phyloP scores from a whole-genome alignment of 208 protist genomes.

The Novymonas esmeraldas region DNA sequence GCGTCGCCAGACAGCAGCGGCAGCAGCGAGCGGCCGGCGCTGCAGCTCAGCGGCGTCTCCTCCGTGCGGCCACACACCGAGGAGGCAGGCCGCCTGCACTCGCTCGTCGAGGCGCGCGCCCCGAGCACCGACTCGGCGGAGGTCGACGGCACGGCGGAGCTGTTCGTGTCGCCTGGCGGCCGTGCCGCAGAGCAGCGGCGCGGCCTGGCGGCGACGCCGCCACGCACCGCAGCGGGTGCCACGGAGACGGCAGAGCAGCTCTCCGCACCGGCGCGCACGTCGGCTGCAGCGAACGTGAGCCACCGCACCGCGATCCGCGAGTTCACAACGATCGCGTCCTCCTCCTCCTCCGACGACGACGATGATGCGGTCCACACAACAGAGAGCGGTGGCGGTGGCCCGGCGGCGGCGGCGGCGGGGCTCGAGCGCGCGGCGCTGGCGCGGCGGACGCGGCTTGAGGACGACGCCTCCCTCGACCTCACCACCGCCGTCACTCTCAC shows the following conservation, averaged over 20 bases:
- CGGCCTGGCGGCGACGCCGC: neutral
- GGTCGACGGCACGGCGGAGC: conserved; percentile 2
- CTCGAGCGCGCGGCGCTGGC: too few relatives aligned
- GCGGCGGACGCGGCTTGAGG: too few relatives aligned
- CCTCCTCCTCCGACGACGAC: conserved; percentile 14
- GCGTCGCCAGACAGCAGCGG: conserved; percentile 12
- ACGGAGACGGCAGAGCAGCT: conserved; percentile 23
- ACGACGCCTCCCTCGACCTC: conserved; percentile 34
- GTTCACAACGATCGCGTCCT: conserved; percentile 20
- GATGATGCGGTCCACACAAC: neutral
- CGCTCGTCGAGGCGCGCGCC: conserved; percentile 21
- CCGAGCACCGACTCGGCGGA: conserved; percentile 34
- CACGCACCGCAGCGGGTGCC: neutral
- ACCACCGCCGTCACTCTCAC: conserved; percentile 22
- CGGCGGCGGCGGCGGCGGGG: neutral
- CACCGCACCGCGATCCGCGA: conserved; percentile 24
- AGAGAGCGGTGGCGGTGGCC: neutral
- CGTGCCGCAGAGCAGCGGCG: neutral
- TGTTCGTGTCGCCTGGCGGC: neutral
- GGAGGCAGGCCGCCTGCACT: conserved; percentile 26
- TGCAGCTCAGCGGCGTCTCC: conserved; percentile 40
- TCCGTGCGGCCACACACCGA: conserved; percentile 30
- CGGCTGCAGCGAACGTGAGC: conserved; percentile 12
- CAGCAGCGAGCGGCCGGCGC: conserved; percentile 17
- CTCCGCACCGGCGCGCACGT: conserved; percentile 12